A percentile compares a stretch with the other conserved stretches of the same genome.
phyloP scores from a whole-genome alignment of 2,329 filamentous ascomycete genomes.

The Fusarium penzigii region DNA sequence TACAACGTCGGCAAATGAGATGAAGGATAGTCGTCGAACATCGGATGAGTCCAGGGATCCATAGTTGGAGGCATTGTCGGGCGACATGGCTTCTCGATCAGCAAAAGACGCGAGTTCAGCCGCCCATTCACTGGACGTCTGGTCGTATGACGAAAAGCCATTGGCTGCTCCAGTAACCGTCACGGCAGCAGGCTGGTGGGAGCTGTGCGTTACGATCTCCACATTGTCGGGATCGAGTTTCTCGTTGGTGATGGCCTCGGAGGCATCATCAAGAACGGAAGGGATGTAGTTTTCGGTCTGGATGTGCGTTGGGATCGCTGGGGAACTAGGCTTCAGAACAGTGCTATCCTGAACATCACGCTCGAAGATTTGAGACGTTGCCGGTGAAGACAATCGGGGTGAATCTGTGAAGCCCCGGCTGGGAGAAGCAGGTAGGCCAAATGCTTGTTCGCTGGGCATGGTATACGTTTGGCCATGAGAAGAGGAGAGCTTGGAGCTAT shows the following conservation, averaged over 20 bases:
- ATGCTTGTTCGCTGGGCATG: conserved; percentile 43
- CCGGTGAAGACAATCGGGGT: conserved; percentile 75
- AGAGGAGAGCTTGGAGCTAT: conserved; percentile 40
- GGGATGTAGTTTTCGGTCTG: conserved; percentile 94
- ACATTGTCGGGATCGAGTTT: conserved; percentile 84
- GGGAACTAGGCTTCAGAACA: conserved; percentile 67
- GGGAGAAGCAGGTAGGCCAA: conserved; percentile 62
- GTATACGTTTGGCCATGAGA: conserved; percentile 45
- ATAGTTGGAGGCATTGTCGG: conserved; percentile 73
- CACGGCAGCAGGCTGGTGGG: conserved; percentile 76
- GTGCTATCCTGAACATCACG: conserved; percentile 86
- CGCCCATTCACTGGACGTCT: conserved; percentile 51
- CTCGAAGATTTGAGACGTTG: conserved; percentile 84
- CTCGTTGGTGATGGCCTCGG: conserved; percentile 85
- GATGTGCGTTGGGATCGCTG: conserved; percentile 90
- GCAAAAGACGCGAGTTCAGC: conserved; percentile 60
- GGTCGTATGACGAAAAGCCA: conserved; percentile 39
- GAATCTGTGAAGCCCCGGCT: conserved; percentile 68
- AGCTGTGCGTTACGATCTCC: conserved; percentile 86
- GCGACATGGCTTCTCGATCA: conserved; percentile 41
- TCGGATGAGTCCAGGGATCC: conserved; percentile 74
- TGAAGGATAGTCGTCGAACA: conserved; percentile 84
- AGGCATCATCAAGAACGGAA: conserved; percentile 85
- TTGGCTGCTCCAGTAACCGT: conserved; percentile 57
- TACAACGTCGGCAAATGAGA: conserved; percentile 95